A percentile compares a stretch with the other conserved stretches of the same genome.
Evolutionary conservation across 805 yeast species (phyloP).

Genomic region (Grigorovia transvaalensis): DNA sequence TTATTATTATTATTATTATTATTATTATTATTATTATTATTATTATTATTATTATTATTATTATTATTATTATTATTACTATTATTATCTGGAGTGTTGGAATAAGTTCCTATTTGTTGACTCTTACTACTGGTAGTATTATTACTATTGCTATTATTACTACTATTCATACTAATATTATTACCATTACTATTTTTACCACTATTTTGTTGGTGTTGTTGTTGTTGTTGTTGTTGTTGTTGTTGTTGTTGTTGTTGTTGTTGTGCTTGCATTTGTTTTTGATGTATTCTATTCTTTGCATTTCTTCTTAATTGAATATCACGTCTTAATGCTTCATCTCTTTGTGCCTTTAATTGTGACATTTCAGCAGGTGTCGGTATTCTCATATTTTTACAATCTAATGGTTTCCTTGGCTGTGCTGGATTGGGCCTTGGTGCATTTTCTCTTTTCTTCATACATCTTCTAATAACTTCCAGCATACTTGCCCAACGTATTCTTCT

Average conservation of each 20-base stretch:
- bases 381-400: slow-evolving; percentile 36
- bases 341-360: slow-evolving; percentile 69
- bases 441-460: slow-evolving; percentile 83
- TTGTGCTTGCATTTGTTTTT: slow-evolving; percentile 15
- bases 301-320: slow-evolving; percentile 30
- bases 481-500: slow-evolving; percentile 89
- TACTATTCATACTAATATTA: neutral
- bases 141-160: neutral
- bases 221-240: too few species aligned
- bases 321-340: slow-evolving; percentile 79
- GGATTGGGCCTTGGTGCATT: slow-evolving; percentile 52
- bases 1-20: too few species aligned
- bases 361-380: slow-evolving; percentile 79
- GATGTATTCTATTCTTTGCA: slow-evolving; percentile 24
- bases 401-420: slow-evolving; percentile 32
- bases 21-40: neutral
- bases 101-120: slow-evolving; percentile 3
- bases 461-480: slow-evolving; percentile 91
- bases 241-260: slow-evolving; percentile 8
- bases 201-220: too few species aligned
- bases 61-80: neutral
- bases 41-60: neutral
- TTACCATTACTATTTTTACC: neutral
- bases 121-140: neutral
- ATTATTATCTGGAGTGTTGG: neutral